These are phyloP conservation scores for Eimeria sp. DNA, from an alignment of 169 alveolate genomes.

Conservation along the genomic window DNA sequence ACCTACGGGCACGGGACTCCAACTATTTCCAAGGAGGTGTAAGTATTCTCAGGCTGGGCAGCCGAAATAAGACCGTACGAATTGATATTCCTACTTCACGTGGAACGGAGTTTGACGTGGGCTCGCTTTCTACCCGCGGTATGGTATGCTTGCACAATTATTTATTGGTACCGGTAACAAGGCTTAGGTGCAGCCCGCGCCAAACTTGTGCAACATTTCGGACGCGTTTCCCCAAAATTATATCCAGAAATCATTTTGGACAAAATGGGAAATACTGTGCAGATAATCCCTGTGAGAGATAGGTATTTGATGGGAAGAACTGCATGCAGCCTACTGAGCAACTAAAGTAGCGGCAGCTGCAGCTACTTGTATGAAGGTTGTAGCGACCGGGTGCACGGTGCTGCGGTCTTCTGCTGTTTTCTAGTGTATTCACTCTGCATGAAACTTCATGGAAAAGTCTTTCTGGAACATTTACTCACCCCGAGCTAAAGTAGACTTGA, in stretches of 20 bases:
- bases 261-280: neutral
- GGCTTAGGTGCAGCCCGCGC: neutral
- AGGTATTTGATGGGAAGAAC: neutral
- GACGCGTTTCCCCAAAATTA: neutral
- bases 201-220: neutral
- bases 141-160: neutral
- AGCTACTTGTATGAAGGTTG: slow-evolving; percentile 8
- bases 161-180: neutral
- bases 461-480: neutral
- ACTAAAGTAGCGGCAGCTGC: slow-evolving; percentile 17
- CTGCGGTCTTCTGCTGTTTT: slow-evolving; percentile 14
- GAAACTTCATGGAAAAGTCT: neutral
- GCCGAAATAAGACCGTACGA: neutral
- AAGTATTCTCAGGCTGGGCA: neutral
- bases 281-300: neutral
- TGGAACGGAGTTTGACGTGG: neutral
- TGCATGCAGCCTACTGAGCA: slow-evolving; percentile 59
- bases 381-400: slow-evolving; percentile 35
- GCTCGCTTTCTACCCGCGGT: neutral
- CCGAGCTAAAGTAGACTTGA: slow-evolving; percentile 14
- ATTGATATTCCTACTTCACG: neutral
- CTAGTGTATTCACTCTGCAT: neutral
- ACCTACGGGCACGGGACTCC: neutral
- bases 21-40: neutral
- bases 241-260: neutral